Base-by-base conservation (phyloP, 148 eudicot species). In the Dianthus caryophyllus region DNA sequence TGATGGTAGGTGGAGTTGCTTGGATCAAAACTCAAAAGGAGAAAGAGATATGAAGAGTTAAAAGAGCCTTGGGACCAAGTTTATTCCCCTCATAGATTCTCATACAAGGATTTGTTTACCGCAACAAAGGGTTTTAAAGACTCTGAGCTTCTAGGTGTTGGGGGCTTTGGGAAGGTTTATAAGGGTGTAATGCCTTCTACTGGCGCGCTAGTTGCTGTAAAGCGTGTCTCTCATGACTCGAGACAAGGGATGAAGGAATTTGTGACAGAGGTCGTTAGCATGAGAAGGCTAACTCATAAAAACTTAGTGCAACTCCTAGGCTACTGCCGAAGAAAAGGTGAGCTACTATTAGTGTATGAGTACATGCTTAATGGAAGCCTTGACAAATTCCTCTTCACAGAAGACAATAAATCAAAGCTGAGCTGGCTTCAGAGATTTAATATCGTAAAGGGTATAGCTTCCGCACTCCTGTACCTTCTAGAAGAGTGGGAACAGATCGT, bases 341-440 rank as follows among this genome's bases (percentile, higher is more conserved):
- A 79, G 74, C 83, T 79, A 27, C 53, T 79, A 44, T 61, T 79
- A 51, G 77, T 79, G 8, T 79, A 79, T 44, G 83, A 79, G 38
- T 69, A 61, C 64, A 79, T 76, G 79, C 74, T 76, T 39, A 69
- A 79, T 38, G 88, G 88, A 49, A 87, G 88, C 74, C 72, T 87
- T 11, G 88, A 87, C 31, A 80, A 66, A 51, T 78, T n/a, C n/a
- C n/a, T n/a, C n/a, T n/a, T n/a, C n/a, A n/a, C n/a, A n/a, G n/a
- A n/a, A n/a, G n/a, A n/a, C 51, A 60, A 75, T 0, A 33, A 50
- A 63, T 22, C 57, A 20, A 51, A 20, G 15, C 56, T 79, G 26
- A 21, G 30, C 12, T 79, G 82, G 78, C 48, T 73, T n/a, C 62
- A 48, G 33, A 72, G 83, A 41, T 52, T 64, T 49, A 65, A 69